Conservation (phyloP, 1,139 yeast species). For the Candida glucosophila region DNA sequence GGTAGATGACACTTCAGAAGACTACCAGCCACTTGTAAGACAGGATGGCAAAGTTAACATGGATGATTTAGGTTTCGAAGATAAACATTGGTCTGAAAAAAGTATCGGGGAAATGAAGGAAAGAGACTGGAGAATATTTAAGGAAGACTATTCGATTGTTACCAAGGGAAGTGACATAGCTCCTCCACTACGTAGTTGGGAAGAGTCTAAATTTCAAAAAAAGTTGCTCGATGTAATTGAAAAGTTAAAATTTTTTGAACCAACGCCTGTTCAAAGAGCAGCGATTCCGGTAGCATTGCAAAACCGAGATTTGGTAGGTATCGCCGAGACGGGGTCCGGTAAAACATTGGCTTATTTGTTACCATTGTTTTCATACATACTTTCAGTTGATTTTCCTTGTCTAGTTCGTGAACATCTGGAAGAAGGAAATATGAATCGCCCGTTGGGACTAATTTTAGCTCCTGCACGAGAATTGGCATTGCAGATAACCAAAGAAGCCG, state of each 20-base stretch:
- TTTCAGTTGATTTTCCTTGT: slow-evolving; percentile 28
- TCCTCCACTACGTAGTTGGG: slow-evolving; percentile 70
- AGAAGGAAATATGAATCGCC: slow-evolving; percentile 21
- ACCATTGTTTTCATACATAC: slow-evolving; percentile 59
- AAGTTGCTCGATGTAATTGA: slow-evolving; percentile 36
- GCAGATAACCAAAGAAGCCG: slow-evolving; percentile 66
- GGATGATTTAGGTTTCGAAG: slow-evolving; percentile 12
- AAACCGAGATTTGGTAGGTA: slow-evolving; percentile 65
- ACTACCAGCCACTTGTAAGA: slow-evolving; percentile 34
- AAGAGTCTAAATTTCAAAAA: too few species aligned
- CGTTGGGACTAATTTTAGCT: slow-evolving; percentile 63
- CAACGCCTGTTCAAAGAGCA: slow-evolving; percentile 88
- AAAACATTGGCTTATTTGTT: slow-evolving; percentile 79
- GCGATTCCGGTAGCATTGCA: slow-evolving; percentile 67
- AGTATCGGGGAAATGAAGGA: slow-evolving; percentile 54
- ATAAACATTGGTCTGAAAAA: slow-evolving; percentile 67
- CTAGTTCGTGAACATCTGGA: slow-evolving; percentile 24
- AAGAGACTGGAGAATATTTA: slow-evolving; percentile 86
- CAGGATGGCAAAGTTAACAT: slow-evolving; percentile 8
- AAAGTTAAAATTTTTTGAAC: slow-evolving; percentile 44
- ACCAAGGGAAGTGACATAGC: slow-evolving; percentile 45
- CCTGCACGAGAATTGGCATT: slow-evolving; percentile 93
- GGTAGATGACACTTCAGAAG: slow-evolving; percentile 53
- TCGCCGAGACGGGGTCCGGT: slow-evolving; percentile 97
- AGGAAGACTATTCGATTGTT: slow-evolving; percentile 66